Base-by-base conservation (phyloP, 441 rosid genomes). In the Bocquillonia castaneifolia region DNA sequence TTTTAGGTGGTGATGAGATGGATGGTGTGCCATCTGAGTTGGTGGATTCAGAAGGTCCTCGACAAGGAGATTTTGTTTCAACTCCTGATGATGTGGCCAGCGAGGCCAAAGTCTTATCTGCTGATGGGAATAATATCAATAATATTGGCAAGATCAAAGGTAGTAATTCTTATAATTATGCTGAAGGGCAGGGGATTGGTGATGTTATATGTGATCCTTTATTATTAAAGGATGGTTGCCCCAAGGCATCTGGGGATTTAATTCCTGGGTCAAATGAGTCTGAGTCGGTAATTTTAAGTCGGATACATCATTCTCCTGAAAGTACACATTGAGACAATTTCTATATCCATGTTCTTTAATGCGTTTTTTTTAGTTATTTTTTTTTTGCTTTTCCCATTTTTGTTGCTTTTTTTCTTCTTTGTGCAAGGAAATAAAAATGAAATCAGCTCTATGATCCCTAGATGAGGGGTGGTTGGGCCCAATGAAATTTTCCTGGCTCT, bases 291-390 rank as follows among this genome's bases (percentile, higher is more conserved):
- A 81, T 88, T 79, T 77, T 84, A 79, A 90, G 88, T 87, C 91
- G 91, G 96, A 94, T 92, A 92, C 97, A 88, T 88, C 81, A 88
- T 85, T 92, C 97, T 78, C 87, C 94, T 82, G 89, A 89, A 90
- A 92, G 86, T 95, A 92, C 95, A 90, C 98, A 89, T 90, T 95
- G 90, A 92, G 84, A 90, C 91, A 78, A 77, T 88, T 88, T 84
- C 82, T 78, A 77, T 73, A 34, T 40, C 34, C 50, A 37, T 25
- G 26, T 63, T n/a, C 47, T 25, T 61, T 76, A 25, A 58, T 68
- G 73, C 48, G 65, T 45, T 56, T 55, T 66, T 26, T 56, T 29
- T 40, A n/a, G 54, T 55, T 29, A 55, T 56, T 42, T 67, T 54
- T 53, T 15, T 25, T 5, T 15, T 36, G 10, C 12, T 7, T 10